Base-by-base conservation (phyloP, 768 basidiomycete genomes). In the Tremella fuciformis region DNA sequence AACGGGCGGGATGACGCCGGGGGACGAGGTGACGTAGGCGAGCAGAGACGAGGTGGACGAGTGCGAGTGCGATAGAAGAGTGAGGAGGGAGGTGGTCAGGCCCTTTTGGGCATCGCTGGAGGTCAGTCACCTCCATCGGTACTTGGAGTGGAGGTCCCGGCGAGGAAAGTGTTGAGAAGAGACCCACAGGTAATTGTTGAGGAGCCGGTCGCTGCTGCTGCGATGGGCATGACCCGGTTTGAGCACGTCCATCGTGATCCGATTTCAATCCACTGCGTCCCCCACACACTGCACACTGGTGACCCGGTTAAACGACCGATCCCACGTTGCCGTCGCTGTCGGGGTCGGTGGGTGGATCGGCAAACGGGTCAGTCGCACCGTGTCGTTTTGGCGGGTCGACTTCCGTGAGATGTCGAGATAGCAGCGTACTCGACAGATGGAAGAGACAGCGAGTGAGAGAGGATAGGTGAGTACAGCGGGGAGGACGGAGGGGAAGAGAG, bases 21-120 rank as follows among this genome's bases (percentile, higher is more conserved):
- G 72, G 0, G 76, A 77, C 13, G 76, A 77, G 21, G 76, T 77
- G 8, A 73, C 70, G 50, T 77, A 77, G 51, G 76, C 76, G 47
- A 77, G 64, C 19, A 77, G 59, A 13, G 76, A 77, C 8, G 76
- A 77, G 22, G 76, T 74, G 13, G 76, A 75, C 7, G 76, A 67
- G 57, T 77, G 76, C 7, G 76, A 74, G 54, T 77, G 74, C 25
- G 76, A 77, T 15, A 77, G 65, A 3, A 77, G 66, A 40, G 68
- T 75, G 26, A 77, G 66, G 19, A 77, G 66, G 15, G 76, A 62
- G 11, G 69, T 70, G 19, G 67, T 58, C 26, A 77, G 64, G 44
- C 64, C 53, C 57, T 77, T 77, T 60, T 77, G 76, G 1, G 74
- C 66, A 24, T 75, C 71, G 18, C 71, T 73, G 41, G 9, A 50